Evolutionary conservation across 495 filamentous ascomycete genomes (phyloP).

Genomic region (Neurospora cerealis): DNA sequence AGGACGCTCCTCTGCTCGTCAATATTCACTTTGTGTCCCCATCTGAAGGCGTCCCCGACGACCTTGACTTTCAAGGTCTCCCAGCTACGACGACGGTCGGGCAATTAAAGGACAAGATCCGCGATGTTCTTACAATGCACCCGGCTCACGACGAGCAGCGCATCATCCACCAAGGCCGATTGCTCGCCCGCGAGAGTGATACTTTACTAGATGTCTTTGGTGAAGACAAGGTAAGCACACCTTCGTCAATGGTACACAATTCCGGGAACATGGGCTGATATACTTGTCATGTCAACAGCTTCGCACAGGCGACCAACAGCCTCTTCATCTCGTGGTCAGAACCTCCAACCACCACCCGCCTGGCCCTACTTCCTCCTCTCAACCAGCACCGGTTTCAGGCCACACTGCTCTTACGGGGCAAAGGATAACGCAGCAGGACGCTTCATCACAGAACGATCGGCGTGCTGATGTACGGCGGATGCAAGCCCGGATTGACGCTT

Average conservation of each 20-base stretch:
- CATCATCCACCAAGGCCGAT: conserved; percentile 56
- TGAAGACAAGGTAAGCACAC: conserved; percentile 40
- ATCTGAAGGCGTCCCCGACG: conserved; percentile 40
- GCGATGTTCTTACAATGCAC: conserved; percentile 40
- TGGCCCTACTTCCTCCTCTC: neutral
- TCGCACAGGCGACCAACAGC: conserved; percentile 33
- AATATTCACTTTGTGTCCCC: conserved; percentile 58
- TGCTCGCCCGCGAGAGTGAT: conserved; percentile 41
- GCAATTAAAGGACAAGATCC: conserved; percentile 51
- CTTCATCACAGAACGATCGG: neutral
- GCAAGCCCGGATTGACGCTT: neutral
- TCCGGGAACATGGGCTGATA: conserved; percentile 5
- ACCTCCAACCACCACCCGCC: conserved; percentile 24
- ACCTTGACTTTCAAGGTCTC: conserved; percentile 15
- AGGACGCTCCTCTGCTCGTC: conserved; percentile 24
- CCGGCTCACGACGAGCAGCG: conserved; percentile 48
- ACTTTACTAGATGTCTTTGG: conserved; percentile 51
- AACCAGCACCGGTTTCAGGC: conserved; percentile 8
- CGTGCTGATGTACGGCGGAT: neutral
- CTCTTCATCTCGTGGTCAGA: conserved; percentile 56
- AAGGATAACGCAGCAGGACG: neutral
- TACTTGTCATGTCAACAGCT: conserved; percentile 24
- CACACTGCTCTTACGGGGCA: neutral
- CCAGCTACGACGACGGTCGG: conserved; percentile 46
- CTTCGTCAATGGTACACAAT: neutral